Percentiles rank a stretch among this genome's conserved stretches.
These are phyloP conservation scores for Pseudogymnoascus verrucosus DNA, from an alignment of 2,329 filamentous ascomycete genomes.

Conservation along the genomic window DNA sequence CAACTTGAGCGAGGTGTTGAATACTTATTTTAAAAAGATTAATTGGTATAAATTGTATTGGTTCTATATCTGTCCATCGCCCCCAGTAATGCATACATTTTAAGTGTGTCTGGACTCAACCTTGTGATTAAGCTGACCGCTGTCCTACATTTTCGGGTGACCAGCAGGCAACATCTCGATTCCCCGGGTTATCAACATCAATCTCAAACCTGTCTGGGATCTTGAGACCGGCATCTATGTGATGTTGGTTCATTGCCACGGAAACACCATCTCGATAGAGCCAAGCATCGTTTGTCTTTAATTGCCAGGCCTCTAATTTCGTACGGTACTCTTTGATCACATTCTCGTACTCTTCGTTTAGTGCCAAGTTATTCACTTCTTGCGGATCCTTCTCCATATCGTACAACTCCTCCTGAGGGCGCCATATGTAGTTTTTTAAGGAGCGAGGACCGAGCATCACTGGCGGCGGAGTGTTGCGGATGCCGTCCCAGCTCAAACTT, in stretches of 20 bases:
- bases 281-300: constrained; percentile 12
- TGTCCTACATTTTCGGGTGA: neutral
- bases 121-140: neutral
- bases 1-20: neutral
- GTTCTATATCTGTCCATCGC: neutral
- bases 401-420: constrained; percentile 38
- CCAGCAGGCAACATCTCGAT: constrained; percentile 3
- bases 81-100: neutral
- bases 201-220: constrained; percentile 13
- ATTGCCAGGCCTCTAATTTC: constrained; percentile 14
- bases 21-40: neutral
- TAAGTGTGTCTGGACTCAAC: no score
- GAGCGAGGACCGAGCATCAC: constrained; percentile 34
- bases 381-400: constrained; percentile 38
- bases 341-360: constrained; percentile 25
- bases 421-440: constrained; percentile 36
- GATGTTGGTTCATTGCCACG: constrained; percentile 11
- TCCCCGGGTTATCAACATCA: constrained; percentile 12
- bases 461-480: constrained; percentile 23
- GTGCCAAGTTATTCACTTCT: constrained; percentile 38
- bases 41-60: neutral
- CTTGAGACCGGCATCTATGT: constrained; percentile 12
- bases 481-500: constrained; percentile 36
- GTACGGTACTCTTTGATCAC: constrained; percentile 27
- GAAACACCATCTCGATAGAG: constrained; percentile 14